Evolutionary conservation across 306 rosid species (phyloP).

Genomic region (Citrullus mucosospermus): DNA sequence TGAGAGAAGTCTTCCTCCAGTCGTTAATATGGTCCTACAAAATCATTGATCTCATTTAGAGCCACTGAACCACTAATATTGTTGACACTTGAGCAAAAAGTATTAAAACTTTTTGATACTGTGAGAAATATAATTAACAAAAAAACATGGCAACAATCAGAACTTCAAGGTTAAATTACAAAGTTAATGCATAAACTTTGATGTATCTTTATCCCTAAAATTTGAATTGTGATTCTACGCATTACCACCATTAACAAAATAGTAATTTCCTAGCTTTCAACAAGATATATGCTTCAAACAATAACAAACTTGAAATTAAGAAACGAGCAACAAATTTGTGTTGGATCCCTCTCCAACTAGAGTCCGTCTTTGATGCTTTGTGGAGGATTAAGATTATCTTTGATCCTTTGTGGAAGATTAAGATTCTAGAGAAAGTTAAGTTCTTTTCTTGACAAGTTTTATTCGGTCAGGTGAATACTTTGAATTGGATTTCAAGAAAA

Average conservation of each 20-base stretch:
- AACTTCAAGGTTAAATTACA: neutral
- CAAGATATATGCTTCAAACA: neutral
- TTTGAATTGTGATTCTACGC: neutral
- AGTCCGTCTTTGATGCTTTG: too few species aligned
- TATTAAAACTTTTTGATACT: neutral
- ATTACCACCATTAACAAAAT: neutral
- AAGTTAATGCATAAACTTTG: neutral
- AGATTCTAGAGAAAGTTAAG: too few species aligned
- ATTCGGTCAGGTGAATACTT: too few species aligned
- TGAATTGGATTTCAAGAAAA: too few species aligned
- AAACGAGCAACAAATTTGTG: neutral
- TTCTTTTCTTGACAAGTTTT: too few species aligned
- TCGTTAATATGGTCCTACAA: constrained; percentile 50
- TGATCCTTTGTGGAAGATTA: too few species aligned
- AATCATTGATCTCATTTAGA: neutral
- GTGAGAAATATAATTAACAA: neutral
- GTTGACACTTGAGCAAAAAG: neutral
- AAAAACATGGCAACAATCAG: neutral
- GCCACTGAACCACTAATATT: neutral
- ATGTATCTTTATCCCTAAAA: neutral
- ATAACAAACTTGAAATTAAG: neutral
- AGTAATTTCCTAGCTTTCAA: neutral
- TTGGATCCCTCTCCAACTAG: too few species aligned
- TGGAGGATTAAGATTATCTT: too few species aligned
- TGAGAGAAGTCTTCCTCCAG: constrained; percentile 63